These are phyloP conservation scores for Auricularia auricula-judae DNA, from an alignment of 768 basidiomycete species.

Conservation along the genomic window DNA sequence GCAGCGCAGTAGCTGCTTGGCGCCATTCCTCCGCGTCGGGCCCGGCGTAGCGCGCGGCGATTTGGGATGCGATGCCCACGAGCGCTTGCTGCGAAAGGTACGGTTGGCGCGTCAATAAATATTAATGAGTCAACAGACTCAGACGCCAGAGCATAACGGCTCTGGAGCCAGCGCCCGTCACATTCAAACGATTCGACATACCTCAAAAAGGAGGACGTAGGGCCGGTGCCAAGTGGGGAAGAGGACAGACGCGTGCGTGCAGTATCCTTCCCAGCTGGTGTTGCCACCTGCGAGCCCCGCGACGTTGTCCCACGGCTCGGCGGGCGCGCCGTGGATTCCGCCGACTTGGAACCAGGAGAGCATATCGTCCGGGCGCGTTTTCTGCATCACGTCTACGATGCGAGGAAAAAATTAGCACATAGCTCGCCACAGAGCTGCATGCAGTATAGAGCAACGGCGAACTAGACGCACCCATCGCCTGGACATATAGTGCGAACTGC, in stretches of 20 bases:
- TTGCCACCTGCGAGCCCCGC: conserved; percentile 11
- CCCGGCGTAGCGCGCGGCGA: background rate
- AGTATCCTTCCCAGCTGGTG: conserved; percentile 36
- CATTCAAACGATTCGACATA: conserved; percentile 11
- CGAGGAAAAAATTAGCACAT: background rate
- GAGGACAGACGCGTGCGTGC: conserved; percentile 40
- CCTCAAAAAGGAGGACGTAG: conserved; percentile 41
- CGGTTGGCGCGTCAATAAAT: background rate
- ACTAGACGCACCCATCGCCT: conserved; percentile 33
- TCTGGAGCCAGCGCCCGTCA: background rate
- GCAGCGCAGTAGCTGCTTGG: conserved; percentile 24
- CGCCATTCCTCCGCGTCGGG: conserved; percentile 16
- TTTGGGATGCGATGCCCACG: background rate
- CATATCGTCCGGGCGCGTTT: conserved; percentile 19
- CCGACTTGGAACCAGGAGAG: conserved; percentile 34
- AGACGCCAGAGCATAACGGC: background rate
- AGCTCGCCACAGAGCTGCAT: background rate
- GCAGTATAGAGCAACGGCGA: background rate
- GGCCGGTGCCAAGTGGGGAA: conserved; percentile 51
- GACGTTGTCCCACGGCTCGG: conserved; percentile 31
- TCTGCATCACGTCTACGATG: conserved; percentile 14
- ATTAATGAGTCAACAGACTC: background rate
- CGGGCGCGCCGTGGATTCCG: conserved; percentile 44
- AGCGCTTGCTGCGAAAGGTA: background rate
- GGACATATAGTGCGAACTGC: conserved; percentile 40